Evolutionary conservation across 345 rosid genomes (phyloP).

Genomic region (Moricandia moricandioides): DNA sequence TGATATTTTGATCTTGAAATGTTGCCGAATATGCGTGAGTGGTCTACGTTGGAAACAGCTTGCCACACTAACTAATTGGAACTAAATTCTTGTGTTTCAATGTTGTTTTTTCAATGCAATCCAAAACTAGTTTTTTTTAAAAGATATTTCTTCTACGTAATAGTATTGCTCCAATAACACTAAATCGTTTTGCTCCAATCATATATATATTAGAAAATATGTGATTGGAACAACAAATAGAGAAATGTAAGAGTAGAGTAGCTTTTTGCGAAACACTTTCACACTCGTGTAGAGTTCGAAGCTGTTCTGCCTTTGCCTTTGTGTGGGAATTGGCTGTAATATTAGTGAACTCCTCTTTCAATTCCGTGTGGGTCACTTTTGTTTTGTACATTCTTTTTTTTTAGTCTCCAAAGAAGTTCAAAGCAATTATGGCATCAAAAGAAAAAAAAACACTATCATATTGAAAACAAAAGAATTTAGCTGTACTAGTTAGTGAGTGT

Average conservation of each 20-base stretch:
- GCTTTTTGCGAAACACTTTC: conserved; percentile 22
- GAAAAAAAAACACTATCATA: background rate
- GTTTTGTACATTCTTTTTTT: background rate
- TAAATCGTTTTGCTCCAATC: background rate
- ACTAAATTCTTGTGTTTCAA: background rate
- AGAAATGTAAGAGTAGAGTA: background rate
- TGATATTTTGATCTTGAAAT: background rate
- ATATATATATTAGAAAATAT: background rate
- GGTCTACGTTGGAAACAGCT: background rate
- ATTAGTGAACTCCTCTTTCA: conserved; percentile 4
- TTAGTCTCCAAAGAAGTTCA: background rate
- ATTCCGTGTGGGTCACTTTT: conserved; percentile 33
- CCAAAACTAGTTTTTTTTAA: background rate
- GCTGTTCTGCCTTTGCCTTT: conserved; percentile 8
- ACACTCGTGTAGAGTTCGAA: conserved; percentile 8
- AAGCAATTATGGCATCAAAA: conserved; percentile 16
- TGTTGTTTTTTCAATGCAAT: background rate
- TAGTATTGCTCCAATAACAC: background rate
- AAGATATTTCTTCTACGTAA: background rate
- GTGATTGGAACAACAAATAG: background rate
- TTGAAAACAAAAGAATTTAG: background rate
- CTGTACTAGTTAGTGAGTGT: background rate
- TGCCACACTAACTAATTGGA: background rate
- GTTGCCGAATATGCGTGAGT: background rate
- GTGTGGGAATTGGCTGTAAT: conserved; percentile 27